A percentile compares a stretch with the other conserved stretches of the same genome.
These are phyloP conservation scores for Metschnikowia sp. DNA, from an alignment of 805 yeast species.

Conservation along the genomic window DNA sequence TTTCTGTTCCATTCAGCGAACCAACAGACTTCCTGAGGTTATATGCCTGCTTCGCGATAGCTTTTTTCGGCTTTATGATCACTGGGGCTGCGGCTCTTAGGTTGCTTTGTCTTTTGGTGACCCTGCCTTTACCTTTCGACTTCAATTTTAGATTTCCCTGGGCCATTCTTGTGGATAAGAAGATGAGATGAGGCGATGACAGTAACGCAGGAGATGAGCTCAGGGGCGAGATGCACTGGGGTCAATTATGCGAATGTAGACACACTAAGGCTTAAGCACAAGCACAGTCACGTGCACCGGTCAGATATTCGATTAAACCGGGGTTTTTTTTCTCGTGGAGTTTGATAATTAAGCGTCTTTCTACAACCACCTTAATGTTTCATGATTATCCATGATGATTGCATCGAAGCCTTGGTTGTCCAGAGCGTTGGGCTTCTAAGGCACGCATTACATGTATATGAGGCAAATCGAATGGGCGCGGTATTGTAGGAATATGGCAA, in stretches of 20 bases:
- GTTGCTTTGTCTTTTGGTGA: slow-evolving; percentile 63
- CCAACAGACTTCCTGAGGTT: slow-evolving; percentile 50
- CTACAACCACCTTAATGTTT: no score
- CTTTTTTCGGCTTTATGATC: slow-evolving; percentile 64
- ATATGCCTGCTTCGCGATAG: slow-evolving; percentile 42
- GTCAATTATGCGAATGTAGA: background rate
- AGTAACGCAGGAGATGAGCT: background rate
- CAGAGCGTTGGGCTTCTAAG: no score
- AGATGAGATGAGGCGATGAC: background rate
- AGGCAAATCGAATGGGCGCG: no score
- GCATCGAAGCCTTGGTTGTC: no score
- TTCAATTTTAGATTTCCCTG: slow-evolving; percentile 68
- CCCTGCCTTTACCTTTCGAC: slow-evolving; percentile 46
- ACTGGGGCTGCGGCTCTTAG: slow-evolving; percentile 71
- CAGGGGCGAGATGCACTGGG: background rate
- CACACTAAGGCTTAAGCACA: no score
- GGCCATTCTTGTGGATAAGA: slow-evolving; percentile 46
- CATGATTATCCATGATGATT: no score
- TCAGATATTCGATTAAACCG: no score
- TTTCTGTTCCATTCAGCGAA: slow-evolving; percentile 57
- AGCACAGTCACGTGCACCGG: no score
- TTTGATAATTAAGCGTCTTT: no score
- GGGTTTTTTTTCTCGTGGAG: no score
- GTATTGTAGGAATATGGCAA: no score
- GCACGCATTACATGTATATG: no score